Evolutionary conservation across 176 grass and related monocot genomes (phyloP), one percentile per base, ranked within the genome.

Genomic region (Rhynchospora tenuis): DNA sequence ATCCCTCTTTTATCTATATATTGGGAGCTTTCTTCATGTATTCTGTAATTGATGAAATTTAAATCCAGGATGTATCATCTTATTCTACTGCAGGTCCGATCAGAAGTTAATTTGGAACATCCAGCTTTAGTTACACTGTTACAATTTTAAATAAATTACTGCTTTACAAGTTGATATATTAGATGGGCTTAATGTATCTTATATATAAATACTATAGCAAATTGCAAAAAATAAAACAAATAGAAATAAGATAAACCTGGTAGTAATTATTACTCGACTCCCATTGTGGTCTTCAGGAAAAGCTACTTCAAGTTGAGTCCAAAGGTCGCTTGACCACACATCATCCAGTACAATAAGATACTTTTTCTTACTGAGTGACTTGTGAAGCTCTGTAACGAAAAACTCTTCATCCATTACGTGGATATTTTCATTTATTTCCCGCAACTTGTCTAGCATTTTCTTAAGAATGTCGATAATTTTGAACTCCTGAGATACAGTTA

Each of bases 321-420:
- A 75, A 17, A 75, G 38, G 45, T 75, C 43, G 2, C 15, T 75
- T 47, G 71, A 45, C 71, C 71, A 75, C 9, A 75, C 71, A 75
- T 75, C 71, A 75, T 75, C 71, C 33, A 38, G 33, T 3, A 38
- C 33, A 38, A 38, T 38, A 38, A 38, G 33, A 38, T 38, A 38
- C 33, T 47, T 47, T 75, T 75, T 47, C 42, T 75, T 20, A 5
- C 22, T 60, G 3, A 60, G 14, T 60, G 58, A 60, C 7, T 60
- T 60, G 58, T 60, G 58, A 60, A 60, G 58, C 58, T 60, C 58
- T 60, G 6, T 60, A 60, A 60, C 9, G 58, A 60, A 20, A 60
- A 20, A 60, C n/a, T 60, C 58, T 60, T 60, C 6, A 20, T 60
- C n/a, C 58, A 20, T 60, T 20, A 38, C 1, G 58, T 20, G 19